phyloP scores from a whole-genome alignment of 148 eudicot genomes.

The Persicaria tinctoria region DNA sequence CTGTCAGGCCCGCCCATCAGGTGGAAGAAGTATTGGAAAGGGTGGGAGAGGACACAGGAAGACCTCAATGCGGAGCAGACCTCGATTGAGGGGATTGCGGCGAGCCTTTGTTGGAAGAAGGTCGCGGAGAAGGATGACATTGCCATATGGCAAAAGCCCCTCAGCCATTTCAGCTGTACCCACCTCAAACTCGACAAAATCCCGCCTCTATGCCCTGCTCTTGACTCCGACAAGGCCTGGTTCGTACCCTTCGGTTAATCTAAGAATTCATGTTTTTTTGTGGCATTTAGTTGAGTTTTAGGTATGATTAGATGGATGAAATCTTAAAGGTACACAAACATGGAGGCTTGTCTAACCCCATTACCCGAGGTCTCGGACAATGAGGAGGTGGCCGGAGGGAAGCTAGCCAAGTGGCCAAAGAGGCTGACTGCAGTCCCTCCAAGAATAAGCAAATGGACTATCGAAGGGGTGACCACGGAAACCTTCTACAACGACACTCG shows the following conservation, averaged over 20 bases:
- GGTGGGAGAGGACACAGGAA: neutral
- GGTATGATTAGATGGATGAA: neutral
- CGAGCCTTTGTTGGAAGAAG: neutral
- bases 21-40: neutral
- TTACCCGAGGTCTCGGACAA: conserved; percentile 45
- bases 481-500: conserved; percentile 34
- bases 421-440: conserved; percentile 54
- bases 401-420: conserved; percentile 61
- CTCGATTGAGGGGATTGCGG: neutral
- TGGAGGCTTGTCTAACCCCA: conserved; percentile 58
- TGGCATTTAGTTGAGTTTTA: neutral
- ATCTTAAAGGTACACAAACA: conserved; percentile 55
- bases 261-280: neutral
- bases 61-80: neutral
- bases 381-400: conserved; percentile 53
- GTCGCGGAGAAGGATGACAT: neutral
- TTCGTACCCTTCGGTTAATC: conserved; percentile 17
- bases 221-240: conserved; percentile 69
- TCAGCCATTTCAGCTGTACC: neutral
- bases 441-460: conserved; percentile 42
- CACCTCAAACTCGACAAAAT: neutral
- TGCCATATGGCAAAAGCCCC: neutral
- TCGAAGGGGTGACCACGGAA: conserved; percentile 42
- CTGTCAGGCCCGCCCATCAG: neutral
- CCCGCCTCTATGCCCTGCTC: conserved; percentile 46